Conservation (phyloP, 805 yeast genomes). For the Cyberlindnera nakhonratchasimensis region DNA sequence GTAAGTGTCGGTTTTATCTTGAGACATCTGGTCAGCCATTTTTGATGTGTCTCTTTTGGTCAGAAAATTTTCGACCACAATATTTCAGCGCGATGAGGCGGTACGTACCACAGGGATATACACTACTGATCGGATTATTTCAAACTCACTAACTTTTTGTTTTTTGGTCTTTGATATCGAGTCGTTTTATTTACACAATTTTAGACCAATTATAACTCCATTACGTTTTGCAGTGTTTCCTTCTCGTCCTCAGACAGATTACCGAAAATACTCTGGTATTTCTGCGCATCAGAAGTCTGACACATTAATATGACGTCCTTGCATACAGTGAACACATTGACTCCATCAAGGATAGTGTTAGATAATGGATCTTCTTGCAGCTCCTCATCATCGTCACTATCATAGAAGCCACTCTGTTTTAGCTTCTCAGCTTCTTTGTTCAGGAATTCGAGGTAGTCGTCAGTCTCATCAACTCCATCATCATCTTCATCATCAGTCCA, state of each 20-base stretch:
- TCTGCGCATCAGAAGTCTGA: constrained; percentile 44
- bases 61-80: constrained; percentile 16
- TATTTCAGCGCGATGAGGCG: constrained; percentile 16
- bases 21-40: too few relatives aligned
- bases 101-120: constrained; percentile 7
- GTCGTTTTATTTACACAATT: too few relatives aligned
- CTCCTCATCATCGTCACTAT: constrained; percentile 58
- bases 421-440: constrained; percentile 41
- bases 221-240: constrained; percentile 30
- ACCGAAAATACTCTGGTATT: constrained; percentile 49
- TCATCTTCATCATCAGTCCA: constrained; percentile 27
- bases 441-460: constrained; percentile 48
- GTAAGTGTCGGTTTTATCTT: too few relatives aligned
- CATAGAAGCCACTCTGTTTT: constrained; percentile 33
- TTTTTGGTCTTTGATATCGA: not conserved
- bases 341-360: constrained; percentile 71
- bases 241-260: constrained; percentile 35
- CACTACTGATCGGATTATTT: too few relatives aligned
- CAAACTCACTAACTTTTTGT: not conserved
- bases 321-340: constrained; percentile 69
- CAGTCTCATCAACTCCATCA: constrained; percentile 31
- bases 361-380: constrained; percentile 79
- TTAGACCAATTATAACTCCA: constrained; percentile 30
- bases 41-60: not conserved
- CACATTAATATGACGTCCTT: constrained; percentile 49